These are phyloP conservation scores for Perilla frutescens DNA, from an alignment of 257 asterid species.

Conservation along the genomic window DNA sequence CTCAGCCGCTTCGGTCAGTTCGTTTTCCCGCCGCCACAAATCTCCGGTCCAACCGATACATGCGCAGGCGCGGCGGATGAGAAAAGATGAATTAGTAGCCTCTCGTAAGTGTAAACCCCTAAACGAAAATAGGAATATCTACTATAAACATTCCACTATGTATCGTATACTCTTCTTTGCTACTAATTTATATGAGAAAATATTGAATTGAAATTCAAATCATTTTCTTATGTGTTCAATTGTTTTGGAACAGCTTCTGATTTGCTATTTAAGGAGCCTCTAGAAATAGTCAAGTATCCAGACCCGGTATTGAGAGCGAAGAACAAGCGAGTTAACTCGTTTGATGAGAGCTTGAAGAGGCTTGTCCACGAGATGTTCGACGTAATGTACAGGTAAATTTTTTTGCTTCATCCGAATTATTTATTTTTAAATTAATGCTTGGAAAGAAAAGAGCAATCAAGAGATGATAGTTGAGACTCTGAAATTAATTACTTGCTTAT, in stretches of 20 bases:
- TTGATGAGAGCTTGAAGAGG: constrained; percentile 78
- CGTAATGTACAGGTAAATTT: constrained; percentile 77
- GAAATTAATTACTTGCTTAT: not conserved
- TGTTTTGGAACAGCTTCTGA: constrained; percentile 63
- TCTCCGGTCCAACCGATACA: constrained; percentile 34
- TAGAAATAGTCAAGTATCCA: constrained; percentile 76
- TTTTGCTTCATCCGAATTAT: too few relatives aligned
- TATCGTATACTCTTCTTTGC: not conserved
- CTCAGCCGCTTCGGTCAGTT: constrained; percentile 22
- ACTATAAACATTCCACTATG: not conserved
- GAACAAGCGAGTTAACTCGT: constrained; percentile 65
- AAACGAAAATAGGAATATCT: not conserved
- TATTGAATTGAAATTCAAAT: not conserved
- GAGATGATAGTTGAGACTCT: not conserved
- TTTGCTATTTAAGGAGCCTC: constrained; percentile 67
- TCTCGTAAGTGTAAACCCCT: constrained; percentile 54
- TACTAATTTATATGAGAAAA: not conserved
- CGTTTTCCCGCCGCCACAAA: constrained; percentile 32
- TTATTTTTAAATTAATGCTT: not conserved
- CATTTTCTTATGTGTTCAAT: not conserved
- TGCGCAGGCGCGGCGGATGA: constrained; percentile 66
- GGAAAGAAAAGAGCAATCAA: not conserved
- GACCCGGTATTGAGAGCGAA: constrained; percentile 80
- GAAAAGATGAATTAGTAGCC: constrained; percentile 48
- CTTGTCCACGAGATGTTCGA: constrained; percentile 91